These are phyloP conservation scores for Dryadomyces sulphureus DNA, from an alignment of 2,329 filamentous ascomycete species.

Conservation along the genomic window DNA sequence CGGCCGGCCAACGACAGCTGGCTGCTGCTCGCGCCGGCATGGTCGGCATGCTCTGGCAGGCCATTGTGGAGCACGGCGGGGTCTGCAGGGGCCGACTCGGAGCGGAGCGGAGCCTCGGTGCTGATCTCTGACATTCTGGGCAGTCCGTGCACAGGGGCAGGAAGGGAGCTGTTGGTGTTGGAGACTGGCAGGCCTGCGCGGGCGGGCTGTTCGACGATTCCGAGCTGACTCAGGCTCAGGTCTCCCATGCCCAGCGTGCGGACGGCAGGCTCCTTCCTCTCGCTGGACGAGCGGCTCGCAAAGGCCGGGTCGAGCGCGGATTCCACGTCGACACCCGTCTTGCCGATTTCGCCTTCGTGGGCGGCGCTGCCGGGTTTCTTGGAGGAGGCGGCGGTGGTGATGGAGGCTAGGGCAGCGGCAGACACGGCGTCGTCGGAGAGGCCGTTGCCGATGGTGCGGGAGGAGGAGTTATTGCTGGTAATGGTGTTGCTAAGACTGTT, in stretches of 20 bases:
- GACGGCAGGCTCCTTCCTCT: constrained; percentile 58
- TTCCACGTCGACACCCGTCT: constrained; percentile 28
- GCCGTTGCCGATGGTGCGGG: constrained; percentile 18
- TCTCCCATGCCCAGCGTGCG: constrained; percentile 84
- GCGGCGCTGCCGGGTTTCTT: constrained; percentile 18
- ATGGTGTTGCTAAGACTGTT: constrained; percentile 61
- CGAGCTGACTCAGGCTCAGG: constrained; percentile 76
- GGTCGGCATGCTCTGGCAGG: too few species aligned
- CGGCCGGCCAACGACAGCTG: constrained; percentile 14
- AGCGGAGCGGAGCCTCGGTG: constrained; percentile 31
- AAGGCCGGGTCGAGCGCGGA: constrained; percentile 15
- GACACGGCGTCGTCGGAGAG: too few species aligned
- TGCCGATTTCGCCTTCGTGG: not conserved
- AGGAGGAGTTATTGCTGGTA: constrained; percentile 47
- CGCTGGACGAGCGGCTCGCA: constrained; percentile 23
- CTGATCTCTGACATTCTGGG: constrained; percentile 35
- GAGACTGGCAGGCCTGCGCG: not conserved
- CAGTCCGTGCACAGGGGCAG: constrained; percentile 25
- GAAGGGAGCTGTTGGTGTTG: too few species aligned
- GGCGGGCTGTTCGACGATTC: constrained; percentile 47
- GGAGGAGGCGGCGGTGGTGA: not conserved
- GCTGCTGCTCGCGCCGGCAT: too few species aligned
- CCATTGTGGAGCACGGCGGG: not conserved
- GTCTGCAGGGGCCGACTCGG: constrained; percentile 45
- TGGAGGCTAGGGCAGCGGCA: not conserved